Base-by-base conservation (phyloP, 441 rosid genomes). In the Rhodomyrtus psidioides region DNA sequence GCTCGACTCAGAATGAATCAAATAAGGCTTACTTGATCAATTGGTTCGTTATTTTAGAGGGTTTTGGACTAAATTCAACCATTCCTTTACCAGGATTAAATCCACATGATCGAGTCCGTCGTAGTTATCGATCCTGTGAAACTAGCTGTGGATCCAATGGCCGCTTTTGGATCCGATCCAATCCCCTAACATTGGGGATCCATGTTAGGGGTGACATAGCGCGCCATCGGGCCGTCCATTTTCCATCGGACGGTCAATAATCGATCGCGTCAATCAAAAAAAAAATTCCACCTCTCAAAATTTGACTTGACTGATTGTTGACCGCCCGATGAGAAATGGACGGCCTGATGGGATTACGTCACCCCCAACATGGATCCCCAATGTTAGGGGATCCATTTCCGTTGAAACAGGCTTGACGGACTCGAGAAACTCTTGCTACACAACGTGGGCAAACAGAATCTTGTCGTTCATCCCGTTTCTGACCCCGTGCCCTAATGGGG, bases 401-500 rank as follows among this genome's bases (percentile, higher is more conserved):
- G n/a, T 28, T 55, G 57, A 55, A 83, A 55, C 85, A 92, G 93
- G 93, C 4, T 85, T 89, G 7, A 16, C 4, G 53, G 91, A 92
- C 58, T 19, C 90, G 42, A 87, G 85, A 62, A 90, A 92, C 86
- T 90, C 92, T 13, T 91, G 94, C 53, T 92, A 94, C 87, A 79
- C 1, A 21, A 85, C 93, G 1, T 93, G 91, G 94, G 86, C 54
- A 15, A 91, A 93, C 65, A 94, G 94, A 83, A 92, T 89, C 4
- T 89, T 91, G 4, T 85, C 46, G 44, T 92, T 94, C 90, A 86
- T 92, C 58, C 93, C 93, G 44, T 83, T 28, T 84, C 81, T 85
- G 27, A 6, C 46, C 46, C 85, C 95, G 19, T 91, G 94, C 83
- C 53, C 53, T 4, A 81, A 81, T 55, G 85, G 87, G 3, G 53